These are phyloP conservation scores for Luvunga scandens DNA, from an alignment of 345 rosid genomes.

Conservation along the genomic window DNA sequence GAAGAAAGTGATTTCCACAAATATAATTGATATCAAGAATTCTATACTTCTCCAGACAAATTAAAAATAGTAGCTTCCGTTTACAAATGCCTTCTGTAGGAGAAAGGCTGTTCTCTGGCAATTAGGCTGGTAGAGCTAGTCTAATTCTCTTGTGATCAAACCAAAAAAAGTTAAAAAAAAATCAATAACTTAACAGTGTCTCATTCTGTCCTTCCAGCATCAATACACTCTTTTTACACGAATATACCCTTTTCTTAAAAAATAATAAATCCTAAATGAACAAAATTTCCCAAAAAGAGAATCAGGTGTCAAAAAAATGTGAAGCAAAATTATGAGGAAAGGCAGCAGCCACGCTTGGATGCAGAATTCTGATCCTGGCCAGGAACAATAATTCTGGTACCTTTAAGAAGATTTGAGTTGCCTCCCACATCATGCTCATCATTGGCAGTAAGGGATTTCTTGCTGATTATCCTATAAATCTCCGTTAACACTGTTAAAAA, in stretches of 20 bases:
- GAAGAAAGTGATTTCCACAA: background rate
- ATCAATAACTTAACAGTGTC: background rate
- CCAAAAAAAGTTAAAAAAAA: background rate
- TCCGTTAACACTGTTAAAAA: slow-evolving; percentile 67
- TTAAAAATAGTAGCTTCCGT: background rate
- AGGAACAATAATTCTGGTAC: slow-evolving; percentile 68
- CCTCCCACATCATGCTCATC: slow-evolving; percentile 42
- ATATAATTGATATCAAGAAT: background rate
- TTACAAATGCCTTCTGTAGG: background rate
- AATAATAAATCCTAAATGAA: slow-evolving; percentile 2
- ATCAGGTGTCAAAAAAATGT: background rate
- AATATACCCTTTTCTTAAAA: slow-evolving; percentile 1
- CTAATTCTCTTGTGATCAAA: background rate
- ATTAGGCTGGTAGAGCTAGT: background rate
- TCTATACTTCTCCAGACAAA: background rate
- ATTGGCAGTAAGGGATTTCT: slow-evolving; percentile 58
- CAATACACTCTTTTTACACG: slow-evolving; percentile 2
- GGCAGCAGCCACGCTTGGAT: slow-evolving; percentile 60
- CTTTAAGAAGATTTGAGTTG: slow-evolving; percentile 54
- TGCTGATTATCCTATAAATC: slow-evolving; percentile 70
- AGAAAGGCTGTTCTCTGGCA: background rate
- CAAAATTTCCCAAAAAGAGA: background rate
- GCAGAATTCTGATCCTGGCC: slow-evolving; percentile 38
- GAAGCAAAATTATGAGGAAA: slow-evolving; percentile 20
- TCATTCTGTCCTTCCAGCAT: slow-evolving; percentile 4